Percentiles rank a stretch among this genome's conserved stretches.
Conservation (phyloP, 768 basidiomycete species). For the Boletus tomentosulus region DNA sequence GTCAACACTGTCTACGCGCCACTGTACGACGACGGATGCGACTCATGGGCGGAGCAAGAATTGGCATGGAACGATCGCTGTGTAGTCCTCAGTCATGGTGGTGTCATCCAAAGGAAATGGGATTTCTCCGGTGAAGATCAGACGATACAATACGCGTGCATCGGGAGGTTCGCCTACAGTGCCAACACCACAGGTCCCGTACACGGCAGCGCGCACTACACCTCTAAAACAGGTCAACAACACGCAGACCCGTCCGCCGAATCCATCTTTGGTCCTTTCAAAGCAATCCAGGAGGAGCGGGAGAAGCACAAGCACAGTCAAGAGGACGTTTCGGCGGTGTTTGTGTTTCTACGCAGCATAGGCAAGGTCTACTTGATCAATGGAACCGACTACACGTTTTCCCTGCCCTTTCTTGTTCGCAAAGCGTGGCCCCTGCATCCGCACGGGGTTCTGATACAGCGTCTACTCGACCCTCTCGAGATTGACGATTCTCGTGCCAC, state of each 20-base stretch:
- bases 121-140: constrained; percentile 67
- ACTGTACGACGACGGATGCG: constrained; percentile 36
- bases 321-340: constrained; percentile 54
- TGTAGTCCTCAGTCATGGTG: constrained; percentile 63
- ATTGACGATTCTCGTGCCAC: constrained; percentile 60
- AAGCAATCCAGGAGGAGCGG: constrained; percentile 38
- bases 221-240: constrained; percentile 17
- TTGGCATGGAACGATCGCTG: constrained; percentile 65
- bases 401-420: constrained; percentile 75
- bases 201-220: constrained; percentile 28
- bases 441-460: constrained; percentile 75
- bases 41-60: constrained; percentile 53
- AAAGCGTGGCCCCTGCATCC: constrained; percentile 77
- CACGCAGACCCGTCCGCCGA: constrained; percentile 15
- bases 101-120: constrained; percentile 71
- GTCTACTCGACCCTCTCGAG: constrained; percentile 65
- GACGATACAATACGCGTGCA: constrained; percentile 73
- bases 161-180: constrained; percentile 66
- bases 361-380: constrained; percentile 68
- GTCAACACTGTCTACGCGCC: constrained; percentile 41
- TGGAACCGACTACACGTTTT: constrained; percentile 72
- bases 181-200: constrained; percentile 24
- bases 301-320: constrained; percentile 33
- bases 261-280: constrained; percentile 41
- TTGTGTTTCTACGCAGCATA: constrained; percentile 73